phyloP scores from a whole-genome alignment of 441 rosid species.

The Aquilaria agallochum region DNA sequence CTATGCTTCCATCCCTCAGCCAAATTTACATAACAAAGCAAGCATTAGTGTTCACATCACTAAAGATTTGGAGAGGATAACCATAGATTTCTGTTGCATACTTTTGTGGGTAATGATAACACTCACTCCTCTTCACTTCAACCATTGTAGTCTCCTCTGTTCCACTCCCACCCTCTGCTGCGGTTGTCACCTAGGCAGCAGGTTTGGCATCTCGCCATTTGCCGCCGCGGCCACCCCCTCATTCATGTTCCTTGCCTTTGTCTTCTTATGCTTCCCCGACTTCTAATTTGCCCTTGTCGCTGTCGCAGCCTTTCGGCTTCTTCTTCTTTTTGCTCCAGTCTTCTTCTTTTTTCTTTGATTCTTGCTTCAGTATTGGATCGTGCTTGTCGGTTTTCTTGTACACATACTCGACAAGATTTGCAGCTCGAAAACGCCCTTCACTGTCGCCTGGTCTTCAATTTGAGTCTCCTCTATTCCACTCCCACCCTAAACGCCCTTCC shows the following conservation, averaged over 20 bases:
- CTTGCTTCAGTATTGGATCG: constrained; percentile 50
- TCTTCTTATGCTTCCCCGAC: constrained; percentile 17
- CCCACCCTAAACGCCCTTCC: no score
- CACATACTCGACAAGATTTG: constrained; percentile 56
- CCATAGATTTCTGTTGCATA: constrained; percentile 40
- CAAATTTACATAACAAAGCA: constrained; percentile 65
- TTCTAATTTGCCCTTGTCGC: constrained; percentile 34
- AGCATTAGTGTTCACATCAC: constrained; percentile 90
- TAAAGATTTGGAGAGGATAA: constrained; percentile 72
- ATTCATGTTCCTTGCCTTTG: constrained; percentile 15
- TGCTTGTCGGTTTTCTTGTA: constrained; percentile 72
- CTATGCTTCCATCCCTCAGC: constrained; percentile 18
- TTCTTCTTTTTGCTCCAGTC: constrained; percentile 33
- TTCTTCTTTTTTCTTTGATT: constrained; percentile 33
- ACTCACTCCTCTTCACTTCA: constrained; percentile 55
- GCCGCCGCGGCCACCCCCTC: constrained; percentile 1
- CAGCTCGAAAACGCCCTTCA: constrained; percentile 68
- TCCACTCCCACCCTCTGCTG: constrained; percentile 12
- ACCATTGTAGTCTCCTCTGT: constrained; percentile 41
- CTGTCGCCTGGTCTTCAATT: constrained; percentile 37
- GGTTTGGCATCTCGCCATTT: neutral
- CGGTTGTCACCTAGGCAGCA: neutral
- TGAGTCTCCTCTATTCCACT: no score
- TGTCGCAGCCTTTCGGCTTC: constrained; percentile 21
- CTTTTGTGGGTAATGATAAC: constrained; percentile 35